Evolutionary conservation across 768 basidiomycete species (phyloP).

Genomic region (Leccinellum luteum): DNA sequence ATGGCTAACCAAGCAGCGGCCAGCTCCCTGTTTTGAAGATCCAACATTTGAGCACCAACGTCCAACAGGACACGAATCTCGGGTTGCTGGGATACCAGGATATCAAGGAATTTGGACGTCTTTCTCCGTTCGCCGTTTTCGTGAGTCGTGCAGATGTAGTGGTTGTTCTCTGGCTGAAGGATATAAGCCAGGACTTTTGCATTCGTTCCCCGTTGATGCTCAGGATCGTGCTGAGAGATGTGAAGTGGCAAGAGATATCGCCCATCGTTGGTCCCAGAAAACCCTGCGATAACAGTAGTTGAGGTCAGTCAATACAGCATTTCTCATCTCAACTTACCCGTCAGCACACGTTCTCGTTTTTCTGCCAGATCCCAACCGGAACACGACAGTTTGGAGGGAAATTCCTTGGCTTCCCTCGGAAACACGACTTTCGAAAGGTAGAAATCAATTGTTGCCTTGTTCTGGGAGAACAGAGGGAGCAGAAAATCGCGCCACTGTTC

Average conservation of each 20-base stretch:
- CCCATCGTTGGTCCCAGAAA: slow-evolving; percentile 41
- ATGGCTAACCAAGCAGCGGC: slow-evolving; percentile 39
- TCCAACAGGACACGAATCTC: slow-evolving; percentile 49
- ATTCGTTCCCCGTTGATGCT: slow-evolving; percentile 41
- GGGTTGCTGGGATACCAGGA: slow-evolving; percentile 35
- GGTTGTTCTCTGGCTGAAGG: slow-evolving; percentile 22
- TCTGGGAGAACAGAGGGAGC: slow-evolving; percentile 29
- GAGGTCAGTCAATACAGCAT: neutral
- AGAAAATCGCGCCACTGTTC: slow-evolving; percentile 23
- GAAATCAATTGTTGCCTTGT: slow-evolving; percentile 34
- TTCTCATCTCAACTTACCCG: slow-evolving; percentile 11
- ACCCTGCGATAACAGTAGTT: slow-evolving; percentile 22
- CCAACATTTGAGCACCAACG: slow-evolving; percentile 57
- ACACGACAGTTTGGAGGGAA: slow-evolving; percentile 32
- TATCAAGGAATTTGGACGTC: slow-evolving; percentile 21
- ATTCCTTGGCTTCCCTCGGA: slow-evolving; percentile 37
- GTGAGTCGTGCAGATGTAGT: slow-evolving; percentile 15
- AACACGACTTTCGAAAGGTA: slow-evolving; percentile 38
- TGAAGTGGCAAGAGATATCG: slow-evolving; percentile 38
- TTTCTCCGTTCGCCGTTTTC: slow-evolving; percentile 15
- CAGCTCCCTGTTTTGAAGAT: slow-evolving; percentile 43
- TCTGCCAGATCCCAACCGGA: slow-evolving; percentile 39
- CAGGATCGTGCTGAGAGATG: slow-evolving; percentile 29
- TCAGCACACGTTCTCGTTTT: slow-evolving; percentile 14
- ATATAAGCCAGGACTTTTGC: slow-evolving; percentile 37